Evolutionary conservation across 2,329 filamentous ascomycete genomes (phyloP).

Genomic region (Pseudocercospora ulei): DNA sequence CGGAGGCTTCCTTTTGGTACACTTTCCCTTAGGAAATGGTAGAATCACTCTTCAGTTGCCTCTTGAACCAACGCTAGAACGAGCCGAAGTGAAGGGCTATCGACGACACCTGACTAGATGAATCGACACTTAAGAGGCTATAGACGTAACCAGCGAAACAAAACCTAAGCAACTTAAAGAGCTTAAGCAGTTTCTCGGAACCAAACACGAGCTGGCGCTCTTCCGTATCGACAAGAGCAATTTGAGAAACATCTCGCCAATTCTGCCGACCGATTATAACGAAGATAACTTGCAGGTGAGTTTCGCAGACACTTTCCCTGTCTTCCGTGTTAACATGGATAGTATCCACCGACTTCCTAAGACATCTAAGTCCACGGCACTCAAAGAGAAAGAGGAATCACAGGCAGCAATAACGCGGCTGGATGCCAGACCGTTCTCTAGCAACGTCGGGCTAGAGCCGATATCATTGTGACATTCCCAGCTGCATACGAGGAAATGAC

Average conservation of each 20-base stretch:
- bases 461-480: no score
- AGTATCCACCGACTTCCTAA: no score
- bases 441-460: no score
- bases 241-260: constrained; percentile 51
- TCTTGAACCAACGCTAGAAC: constrained; percentile 49
- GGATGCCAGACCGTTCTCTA: no score
- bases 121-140: constrained; percentile 46
- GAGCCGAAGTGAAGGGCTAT: constrained; percentile 53
- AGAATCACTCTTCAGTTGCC: constrained; percentile 55
- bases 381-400: no score
- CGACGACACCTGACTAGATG: constrained; percentile 55
- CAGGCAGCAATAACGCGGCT: no score
- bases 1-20: constrained; percentile 55
- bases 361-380: no score
- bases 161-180: constrained; percentile 51
- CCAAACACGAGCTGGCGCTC: constrained; percentile 55
- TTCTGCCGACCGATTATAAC: constrained; percentile 50
- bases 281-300: constrained; percentile 52
- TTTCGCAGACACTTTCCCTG: constrained; percentile 62
- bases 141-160: constrained; percentile 41
- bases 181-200: constrained; percentile 56
- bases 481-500: no score
- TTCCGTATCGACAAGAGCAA: constrained; percentile 54
- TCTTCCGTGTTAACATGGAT: constrained; percentile 61
- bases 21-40: constrained; percentile 52